phyloP scores from a whole-genome alignment of 2,329 filamentous ascomycete species.

The Ophiocordyceps camponoti-floridani region DNA sequence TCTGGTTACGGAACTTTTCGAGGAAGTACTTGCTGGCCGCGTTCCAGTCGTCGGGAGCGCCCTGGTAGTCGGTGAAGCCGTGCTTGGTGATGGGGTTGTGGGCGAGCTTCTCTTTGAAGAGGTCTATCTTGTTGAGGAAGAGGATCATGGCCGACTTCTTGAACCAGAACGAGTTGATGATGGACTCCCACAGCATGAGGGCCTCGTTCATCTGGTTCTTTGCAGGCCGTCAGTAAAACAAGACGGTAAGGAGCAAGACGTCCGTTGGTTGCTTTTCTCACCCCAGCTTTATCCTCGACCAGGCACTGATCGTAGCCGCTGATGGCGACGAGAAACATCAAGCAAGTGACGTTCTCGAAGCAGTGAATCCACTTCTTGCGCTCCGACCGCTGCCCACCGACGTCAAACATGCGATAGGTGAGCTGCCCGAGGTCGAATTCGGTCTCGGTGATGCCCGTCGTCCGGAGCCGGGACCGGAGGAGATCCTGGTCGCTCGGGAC shows the following conservation, averaged over 20 bases:
- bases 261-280: constrained; percentile 71
- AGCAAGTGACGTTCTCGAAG: constrained; percentile 94
- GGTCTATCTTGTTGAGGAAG: constrained; percentile 81
- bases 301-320: constrained; percentile 93
- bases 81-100: constrained; percentile 73
- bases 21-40: constrained; percentile 97
- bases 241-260: constrained; percentile 42
- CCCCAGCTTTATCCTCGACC: constrained; percentile 86
- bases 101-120: constrained; percentile 76
- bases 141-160: constrained; percentile 79
- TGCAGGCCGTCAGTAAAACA: background rate
- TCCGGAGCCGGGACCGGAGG: constrained; percentile 90
- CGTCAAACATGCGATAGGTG: constrained; percentile 95
- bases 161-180: constrained; percentile 81
- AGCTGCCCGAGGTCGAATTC: constrained; percentile 89
- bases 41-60: constrained; percentile 85
- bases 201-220: constrained; percentile 87
- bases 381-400: constrained; percentile 87
- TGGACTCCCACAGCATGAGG: constrained; percentile 70
- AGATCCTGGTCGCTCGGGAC: constrained; percentile 93
- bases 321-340: constrained; percentile 91
- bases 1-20: constrained; percentile 93
- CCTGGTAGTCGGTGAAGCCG: constrained; percentile 84
- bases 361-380: constrained; percentile 99
- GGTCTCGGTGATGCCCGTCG: constrained; percentile 91